These are phyloP conservation scores for Medicago truncatula DNA, from an alignment of 306 rosid genomes.

Conservation along the genomic window DNA sequence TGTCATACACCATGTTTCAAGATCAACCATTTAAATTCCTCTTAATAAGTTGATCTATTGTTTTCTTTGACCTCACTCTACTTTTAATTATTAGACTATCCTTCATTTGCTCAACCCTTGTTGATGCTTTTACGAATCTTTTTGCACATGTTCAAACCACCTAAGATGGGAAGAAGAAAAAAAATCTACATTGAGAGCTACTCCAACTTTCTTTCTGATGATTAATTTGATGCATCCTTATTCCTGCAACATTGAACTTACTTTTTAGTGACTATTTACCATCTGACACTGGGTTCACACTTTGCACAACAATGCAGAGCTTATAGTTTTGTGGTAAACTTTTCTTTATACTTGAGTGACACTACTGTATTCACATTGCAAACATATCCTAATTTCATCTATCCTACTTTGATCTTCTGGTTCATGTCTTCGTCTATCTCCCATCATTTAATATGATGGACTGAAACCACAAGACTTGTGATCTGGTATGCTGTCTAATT, in stretches of 20 bases:
- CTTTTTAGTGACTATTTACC: neutral
- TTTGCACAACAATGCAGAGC: neutral
- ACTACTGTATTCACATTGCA: neutral
- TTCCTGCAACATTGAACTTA: neutral
- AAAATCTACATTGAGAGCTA: neutral
- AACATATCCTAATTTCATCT: neutral
- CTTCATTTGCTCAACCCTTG: neutral
- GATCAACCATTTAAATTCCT: neutral
- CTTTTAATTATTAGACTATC: neutral
- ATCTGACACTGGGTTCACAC: neutral
- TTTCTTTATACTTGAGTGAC: neutral
- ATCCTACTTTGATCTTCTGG: neutral
- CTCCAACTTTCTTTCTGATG: constrained; percentile 1
- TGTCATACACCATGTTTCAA: constrained; percentile 6
- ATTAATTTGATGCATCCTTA: neutral
- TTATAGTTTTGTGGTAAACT: neutral
- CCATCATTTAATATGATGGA: constrained; percentile 11
- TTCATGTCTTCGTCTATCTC: constrained; percentile 7
- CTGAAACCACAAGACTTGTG: neutral
- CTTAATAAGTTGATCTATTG: neutral
- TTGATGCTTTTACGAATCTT: no score
- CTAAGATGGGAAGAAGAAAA: neutral
- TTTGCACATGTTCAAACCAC: constrained; percentile 5
- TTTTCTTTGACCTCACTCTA: constrained; percentile 3
- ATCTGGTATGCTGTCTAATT: neutral